Evolutionary conservation across 208 protist species (phyloP).

Genomic region (Leishmania tarentolae): DNA sequence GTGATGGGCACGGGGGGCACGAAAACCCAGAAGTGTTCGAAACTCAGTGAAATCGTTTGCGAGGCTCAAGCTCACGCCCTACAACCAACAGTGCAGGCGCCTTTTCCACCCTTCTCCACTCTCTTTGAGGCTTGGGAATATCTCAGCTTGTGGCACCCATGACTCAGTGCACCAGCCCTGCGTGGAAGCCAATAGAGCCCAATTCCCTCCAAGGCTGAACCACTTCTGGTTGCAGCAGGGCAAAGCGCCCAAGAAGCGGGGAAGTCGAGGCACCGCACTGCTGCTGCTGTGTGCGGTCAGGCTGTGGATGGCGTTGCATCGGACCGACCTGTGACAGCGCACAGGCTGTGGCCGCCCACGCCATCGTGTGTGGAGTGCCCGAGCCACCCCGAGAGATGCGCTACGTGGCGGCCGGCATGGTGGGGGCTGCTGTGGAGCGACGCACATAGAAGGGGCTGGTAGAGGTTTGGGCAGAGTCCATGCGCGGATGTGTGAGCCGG

Average conservation of each 20-base stretch:
- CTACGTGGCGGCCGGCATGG: background rate
- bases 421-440: background rate
- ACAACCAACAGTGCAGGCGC: no score
- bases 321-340: background rate
- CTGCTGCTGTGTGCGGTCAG: background rate
- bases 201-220: background rate
- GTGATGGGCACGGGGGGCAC: no score
- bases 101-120: no score
- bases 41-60: no score
- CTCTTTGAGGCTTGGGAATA: background rate
- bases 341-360: background rate
- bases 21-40: no score
- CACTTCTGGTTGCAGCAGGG: background rate
- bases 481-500: background rate
- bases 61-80: no score
- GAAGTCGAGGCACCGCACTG: background rate
- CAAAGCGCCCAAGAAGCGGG: background rate
- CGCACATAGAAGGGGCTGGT: background rate
- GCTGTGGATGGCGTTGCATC: background rate
- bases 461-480: background rate
- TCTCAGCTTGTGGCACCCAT: background rate
- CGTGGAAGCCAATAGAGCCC: background rate
- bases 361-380: background rate
- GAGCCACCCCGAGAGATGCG: background rate
- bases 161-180: background rate